Evolutionary conservation across 176 grass and related monocot species (phyloP).

Genomic region (Puya raimondii): DNA sequence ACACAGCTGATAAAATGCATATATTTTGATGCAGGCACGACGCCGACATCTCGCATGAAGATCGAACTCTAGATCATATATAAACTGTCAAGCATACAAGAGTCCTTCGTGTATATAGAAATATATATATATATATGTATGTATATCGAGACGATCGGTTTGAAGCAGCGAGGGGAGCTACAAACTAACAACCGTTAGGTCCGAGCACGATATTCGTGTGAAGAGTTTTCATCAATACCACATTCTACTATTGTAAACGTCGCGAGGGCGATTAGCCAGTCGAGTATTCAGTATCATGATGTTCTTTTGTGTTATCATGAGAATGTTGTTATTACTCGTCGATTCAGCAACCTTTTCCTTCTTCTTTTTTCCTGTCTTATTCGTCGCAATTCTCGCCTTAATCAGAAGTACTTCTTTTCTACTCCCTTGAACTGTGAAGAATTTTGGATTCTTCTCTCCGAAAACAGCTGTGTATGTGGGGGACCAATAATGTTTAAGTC

Average conservation of each 20-base stretch:
- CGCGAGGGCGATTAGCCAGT: not conserved
- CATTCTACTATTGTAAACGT: not conserved
- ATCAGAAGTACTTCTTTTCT: not conserved
- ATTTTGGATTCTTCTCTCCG: not conserved
- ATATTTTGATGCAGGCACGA: slow-evolving; percentile 8
- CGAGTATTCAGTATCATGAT: not conserved
- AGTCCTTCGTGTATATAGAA: not conserved
- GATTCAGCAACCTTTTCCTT: not conserved
- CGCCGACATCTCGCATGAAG: slow-evolving; percentile 9
- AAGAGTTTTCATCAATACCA: not conserved
- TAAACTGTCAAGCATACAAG: not conserved
- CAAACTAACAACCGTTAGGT: slow-evolving; percentile 8
- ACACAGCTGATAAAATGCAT: not conserved
- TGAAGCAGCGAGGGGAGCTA: not conserved
- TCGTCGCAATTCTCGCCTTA: not conserved
- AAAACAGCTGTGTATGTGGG: not conserved
- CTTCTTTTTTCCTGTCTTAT: not conserved
- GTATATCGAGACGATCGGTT: not conserved
- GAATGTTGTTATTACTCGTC: slow-evolving; percentile 1
- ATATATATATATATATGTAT: not conserved
- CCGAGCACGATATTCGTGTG: not conserved
- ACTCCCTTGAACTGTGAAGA: slow-evolving; percentile 1
- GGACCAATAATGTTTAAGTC: not conserved
- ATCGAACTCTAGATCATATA: slow-evolving; percentile 4
- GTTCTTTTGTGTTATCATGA: slow-evolving; percentile 3